Conservation (phyloP, 2,329 filamentous ascomycete genomes). For the Aquanectria penicillioides region DNA sequence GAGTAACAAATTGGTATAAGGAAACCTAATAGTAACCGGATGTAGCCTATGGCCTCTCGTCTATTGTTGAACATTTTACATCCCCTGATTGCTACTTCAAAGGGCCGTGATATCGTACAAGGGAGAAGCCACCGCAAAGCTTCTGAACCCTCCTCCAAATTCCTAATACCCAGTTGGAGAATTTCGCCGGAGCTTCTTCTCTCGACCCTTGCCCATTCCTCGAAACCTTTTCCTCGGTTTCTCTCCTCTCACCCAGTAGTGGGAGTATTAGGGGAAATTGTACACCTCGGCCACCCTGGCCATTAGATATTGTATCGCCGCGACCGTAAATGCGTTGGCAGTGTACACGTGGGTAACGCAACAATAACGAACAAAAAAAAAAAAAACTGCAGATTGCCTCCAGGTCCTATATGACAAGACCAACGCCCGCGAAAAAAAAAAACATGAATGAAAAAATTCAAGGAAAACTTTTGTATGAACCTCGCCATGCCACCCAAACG, state of each 20-base stretch:
- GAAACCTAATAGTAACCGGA: background rate
- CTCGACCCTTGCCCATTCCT: constrained; percentile 23
- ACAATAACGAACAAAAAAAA: constrained; percentile 32
- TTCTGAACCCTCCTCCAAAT: constrained; percentile 21
- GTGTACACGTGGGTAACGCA: constrained; percentile 25
- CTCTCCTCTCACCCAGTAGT: constrained; percentile 35
- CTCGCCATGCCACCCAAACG: constrained; percentile 49
- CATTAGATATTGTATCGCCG: constrained; percentile 37
- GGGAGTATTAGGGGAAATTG: constrained; percentile 40
- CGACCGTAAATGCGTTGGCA: constrained; percentile 30
- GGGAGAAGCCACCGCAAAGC: constrained; percentile 17
- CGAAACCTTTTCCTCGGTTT: constrained; percentile 21
- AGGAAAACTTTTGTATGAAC: constrained; percentile 42
- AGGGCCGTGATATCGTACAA: constrained; percentile 28
- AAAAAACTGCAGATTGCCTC: constrained; percentile 32
- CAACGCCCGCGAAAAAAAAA: constrained; percentile 40
- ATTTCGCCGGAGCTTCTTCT: constrained; percentile 24
- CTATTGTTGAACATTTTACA: constrained; percentile 30
- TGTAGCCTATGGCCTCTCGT: constrained; percentile 25
- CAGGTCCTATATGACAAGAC: constrained; percentile 15
- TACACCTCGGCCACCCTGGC: constrained; percentile 36
- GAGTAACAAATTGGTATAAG: too few relatives aligned
- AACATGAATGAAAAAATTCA: constrained; percentile 23
- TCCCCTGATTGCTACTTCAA: constrained; percentile 12
- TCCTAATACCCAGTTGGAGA: constrained; percentile 17